Evolutionary conservation across 352 stramenopile genomes (phyloP), one percentile per base, ranked within the genome.

Genomic region (Pythium diclinum): DNA sequence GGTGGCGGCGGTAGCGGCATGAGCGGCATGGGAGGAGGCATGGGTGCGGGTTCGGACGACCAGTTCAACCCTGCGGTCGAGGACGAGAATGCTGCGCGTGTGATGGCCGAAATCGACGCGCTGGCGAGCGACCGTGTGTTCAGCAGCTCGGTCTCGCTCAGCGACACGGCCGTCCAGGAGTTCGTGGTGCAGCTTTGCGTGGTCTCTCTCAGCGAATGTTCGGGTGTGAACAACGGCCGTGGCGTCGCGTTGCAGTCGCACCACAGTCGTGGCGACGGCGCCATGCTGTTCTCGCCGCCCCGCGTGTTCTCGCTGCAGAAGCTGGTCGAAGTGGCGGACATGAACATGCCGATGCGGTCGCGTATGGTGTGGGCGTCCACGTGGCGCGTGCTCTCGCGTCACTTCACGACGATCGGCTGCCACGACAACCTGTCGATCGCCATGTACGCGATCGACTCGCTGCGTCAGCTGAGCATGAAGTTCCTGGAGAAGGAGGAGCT

Each of bases 401-500:
- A 99, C 69, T 99, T 99, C 74, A 97, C 96, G 6, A 93, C 91
- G 42, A 97, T 99, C 33, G 97, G 97, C 16, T 98, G 94, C 59
- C 87, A 99, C 66, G 85, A 98, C 47, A 98, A 99, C 68, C 79
- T 97, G 42, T 94, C 95, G 55, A 89, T 99, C 23, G 97, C 96
- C 49, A 98, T 99, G 87, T 99, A 98, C 71, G 96, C 97, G 1
- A 98, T 99, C 52, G 98, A 99, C 76, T 98, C 96, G 21, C 81
- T 99, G 21, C 97, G 97, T 40, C 98, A 99, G 78, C 81, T 99
- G n/a, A 99, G 97, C 62, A 97, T 99, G 73, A 99, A 99, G 74
- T 99, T 99, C 74, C 78, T 99, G 1, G 95, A 99, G 68, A 98
- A 98, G 65, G 89, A 97, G 25, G 98, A 99, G 68, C 84, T 99